phyloP scores from a whole-genome alignment of 2,329 filamentous ascomycete species.

The Biscogniauxia sp. region DNA sequence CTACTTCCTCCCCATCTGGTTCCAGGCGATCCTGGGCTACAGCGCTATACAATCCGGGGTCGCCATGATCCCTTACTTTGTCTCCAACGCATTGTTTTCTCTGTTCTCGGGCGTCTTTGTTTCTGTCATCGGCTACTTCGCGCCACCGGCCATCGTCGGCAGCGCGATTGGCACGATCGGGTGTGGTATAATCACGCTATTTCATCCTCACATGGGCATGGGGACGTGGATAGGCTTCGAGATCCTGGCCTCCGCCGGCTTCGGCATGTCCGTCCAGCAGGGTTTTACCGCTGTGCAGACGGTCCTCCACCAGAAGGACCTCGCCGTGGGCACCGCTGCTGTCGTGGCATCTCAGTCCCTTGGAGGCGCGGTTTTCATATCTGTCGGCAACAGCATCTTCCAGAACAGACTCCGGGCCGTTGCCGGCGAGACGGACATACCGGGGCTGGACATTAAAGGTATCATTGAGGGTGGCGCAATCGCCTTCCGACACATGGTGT shows the following conservation, averaged over 20 bases:
- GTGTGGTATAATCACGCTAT: constrained; percentile 35
- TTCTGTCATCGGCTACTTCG: constrained; percentile 24
- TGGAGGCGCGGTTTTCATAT: constrained; percentile 46
- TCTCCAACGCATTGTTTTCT: constrained; percentile 24
- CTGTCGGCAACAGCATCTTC: constrained; percentile 43
- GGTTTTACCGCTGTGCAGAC: constrained; percentile 40
- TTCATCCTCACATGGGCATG: constrained; percentile 31
- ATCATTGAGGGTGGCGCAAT: constrained; percentile 24
- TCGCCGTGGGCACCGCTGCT: constrained; percentile 41
- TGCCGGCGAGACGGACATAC: constrained; percentile 11
- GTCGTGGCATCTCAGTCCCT: constrained; percentile 43
- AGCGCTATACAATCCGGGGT: constrained; percentile 25
- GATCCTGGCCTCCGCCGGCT: constrained; percentile 35
- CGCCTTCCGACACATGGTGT: constrained; percentile 24
- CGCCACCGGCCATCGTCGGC: constrained; percentile 23
- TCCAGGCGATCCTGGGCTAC: constrained; percentile 34
- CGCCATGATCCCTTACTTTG: constrained; percentile 26
- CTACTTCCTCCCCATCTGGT: constrained; percentile 46
- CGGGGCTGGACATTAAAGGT: constrained; percentile 16
- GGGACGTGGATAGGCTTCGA: constrained; percentile 36
- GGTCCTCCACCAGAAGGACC: constrained; percentile 36
- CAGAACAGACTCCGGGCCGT: constrained; percentile 32
- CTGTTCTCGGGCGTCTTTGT: constrained; percentile 25
- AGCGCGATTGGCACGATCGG: constrained; percentile 34
- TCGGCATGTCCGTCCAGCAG: constrained; percentile 40